Evolutionary conservation across 2,329 filamentous ascomycete genomes (phyloP), one percentile per base, ranked within the genome.

Genomic region (Colletotrichum navitas): DNA sequence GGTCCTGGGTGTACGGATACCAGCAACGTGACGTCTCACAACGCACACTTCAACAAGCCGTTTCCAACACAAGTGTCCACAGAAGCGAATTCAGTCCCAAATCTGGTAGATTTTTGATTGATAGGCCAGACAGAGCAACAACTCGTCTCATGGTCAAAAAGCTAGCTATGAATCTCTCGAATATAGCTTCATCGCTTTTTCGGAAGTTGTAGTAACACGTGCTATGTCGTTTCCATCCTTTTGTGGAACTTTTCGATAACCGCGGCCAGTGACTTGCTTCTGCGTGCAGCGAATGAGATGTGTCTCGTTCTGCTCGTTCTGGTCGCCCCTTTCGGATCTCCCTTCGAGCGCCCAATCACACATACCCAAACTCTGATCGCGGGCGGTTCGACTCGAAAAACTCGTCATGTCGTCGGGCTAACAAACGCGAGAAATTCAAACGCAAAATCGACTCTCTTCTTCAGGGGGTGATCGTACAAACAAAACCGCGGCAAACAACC

Each of bases 151-250:
- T 36, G 63, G 63, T 74, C 59, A 49, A 52, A 71, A 74, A 67
- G 73, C 73, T 73, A 67, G 73, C 71, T 71, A 74, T 73, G 43
- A 69, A 47, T 68, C 66, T 74, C 73, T 74, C 73, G 66, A 73
- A 24, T 67, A 65, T 74, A 74, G 71, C 73, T 66, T 74, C 66
- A 71, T 73, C 55, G 73, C 66, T 67, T 64, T 70, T 24, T 59
- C n/a, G 54, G 49, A 63, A 65, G 49, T 61, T 65, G 55, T 71
- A 70, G 26, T 45, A 26, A 59, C 43, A 55, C 56, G 34, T 60
- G 68, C 54, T 54, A 26, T 74, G 54, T 73, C 63, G 55, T 71
- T 54, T 62, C 36, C 34, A 63, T 58, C 56, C 24, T 63, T 39
- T 61, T 36, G 51, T 51, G 26, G 52, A 52, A 63, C 59, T 68